These are phyloP conservation scores for Starmerella stigmatis DNA, from an alignment of 805 yeast species.

Conservation along the genomic window DNA sequence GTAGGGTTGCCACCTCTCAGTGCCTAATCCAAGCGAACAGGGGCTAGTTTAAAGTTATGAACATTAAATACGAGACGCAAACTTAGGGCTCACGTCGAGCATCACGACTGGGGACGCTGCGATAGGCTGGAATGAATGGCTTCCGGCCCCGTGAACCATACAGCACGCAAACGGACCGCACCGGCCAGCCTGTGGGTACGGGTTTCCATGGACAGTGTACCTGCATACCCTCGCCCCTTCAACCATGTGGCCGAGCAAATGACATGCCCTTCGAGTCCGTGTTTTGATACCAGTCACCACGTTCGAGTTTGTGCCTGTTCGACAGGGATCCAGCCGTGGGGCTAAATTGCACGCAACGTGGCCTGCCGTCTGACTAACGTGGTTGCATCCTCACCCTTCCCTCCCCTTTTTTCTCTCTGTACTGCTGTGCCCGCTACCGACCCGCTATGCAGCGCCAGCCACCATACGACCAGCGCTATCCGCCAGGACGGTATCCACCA, in stretches of 20 bases:
- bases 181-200: not conserved
- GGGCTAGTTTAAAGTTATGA: too few species aligned
- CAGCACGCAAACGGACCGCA: not conserved
- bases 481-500: constrained; percentile 6
- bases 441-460: constrained; percentile 14
- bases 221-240: constrained; percentile 9
- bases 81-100: too few species aligned
- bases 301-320: too few species aligned
- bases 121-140: too few species aligned
- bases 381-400: constrained; percentile 6
- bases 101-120: too few species aligned
- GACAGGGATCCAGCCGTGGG: not conserved
- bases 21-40: too few species aligned
- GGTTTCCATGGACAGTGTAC: constrained; percentile 3
- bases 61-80: too few species aligned
- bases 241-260: constrained; percentile 1
- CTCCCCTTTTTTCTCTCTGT: constrained; percentile 6
- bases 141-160: not conserved
- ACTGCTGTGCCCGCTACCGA: not conserved
- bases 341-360: not conserved
- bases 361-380: constrained; percentile 6
- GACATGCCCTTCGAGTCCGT: not conserved
- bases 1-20: too few species aligned
- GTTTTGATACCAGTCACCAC: too few species aligned
- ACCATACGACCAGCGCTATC: constrained; percentile 17